These are phyloP conservation scores for Zymoseptoria tritici DNA, from an alignment of 2,329 filamentous ascomycete species.

Conservation along the genomic window DNA sequence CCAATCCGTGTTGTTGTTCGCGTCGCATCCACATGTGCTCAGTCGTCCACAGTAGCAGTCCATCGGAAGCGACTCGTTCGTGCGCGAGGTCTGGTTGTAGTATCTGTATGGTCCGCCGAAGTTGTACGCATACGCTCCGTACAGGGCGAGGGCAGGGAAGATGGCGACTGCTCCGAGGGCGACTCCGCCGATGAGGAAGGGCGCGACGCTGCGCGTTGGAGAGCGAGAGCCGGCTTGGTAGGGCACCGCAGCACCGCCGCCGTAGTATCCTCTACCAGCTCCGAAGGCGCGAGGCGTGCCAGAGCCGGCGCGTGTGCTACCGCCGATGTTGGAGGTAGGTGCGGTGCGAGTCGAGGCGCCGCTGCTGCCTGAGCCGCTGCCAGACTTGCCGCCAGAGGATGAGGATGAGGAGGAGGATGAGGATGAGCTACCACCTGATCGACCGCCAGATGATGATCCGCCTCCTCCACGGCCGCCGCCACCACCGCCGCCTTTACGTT, in stretches of 20 bases:
- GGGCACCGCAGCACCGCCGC: constrained; percentile 55
- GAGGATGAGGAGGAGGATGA: constrained; percentile 3
- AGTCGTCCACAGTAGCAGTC: constrained; percentile 54
- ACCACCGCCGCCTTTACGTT: constrained; percentile 42
- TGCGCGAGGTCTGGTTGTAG: constrained; percentile 41
- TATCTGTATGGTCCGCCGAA: constrained; percentile 52
- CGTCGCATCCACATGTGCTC: constrained; percentile 58
- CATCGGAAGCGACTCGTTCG: constrained; percentile 54
- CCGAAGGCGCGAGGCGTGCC: constrained; percentile 53
- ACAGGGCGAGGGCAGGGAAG: constrained; percentile 60
- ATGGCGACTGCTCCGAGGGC: constrained; percentile 38
- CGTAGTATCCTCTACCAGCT: constrained; percentile 55
- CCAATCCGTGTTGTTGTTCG: constrained; percentile 52
- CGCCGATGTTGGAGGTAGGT: constrained; percentile 10
- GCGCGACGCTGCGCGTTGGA: constrained; percentile 43
- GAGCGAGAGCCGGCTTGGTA: constrained; percentile 47
- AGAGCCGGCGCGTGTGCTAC: constrained; percentile 48
- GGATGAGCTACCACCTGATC: not conserved
- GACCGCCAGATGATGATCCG: constrained; percentile 18
- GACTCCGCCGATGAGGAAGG: constrained; percentile 46
- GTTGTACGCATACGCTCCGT: constrained; percentile 54
- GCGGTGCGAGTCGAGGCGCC: constrained; percentile 15
- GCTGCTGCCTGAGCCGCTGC: constrained; percentile 22
- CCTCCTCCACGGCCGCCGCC: constrained; percentile 39
- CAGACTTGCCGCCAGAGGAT: constrained; percentile 10